A percentile compares a stretch with the other conserved stretches of the same genome.
These are phyloP conservation scores for Penicillium fuscoglaucum DNA, from an alignment of 2,329 filamentous ascomycete species.

Conservation along the genomic window DNA sequence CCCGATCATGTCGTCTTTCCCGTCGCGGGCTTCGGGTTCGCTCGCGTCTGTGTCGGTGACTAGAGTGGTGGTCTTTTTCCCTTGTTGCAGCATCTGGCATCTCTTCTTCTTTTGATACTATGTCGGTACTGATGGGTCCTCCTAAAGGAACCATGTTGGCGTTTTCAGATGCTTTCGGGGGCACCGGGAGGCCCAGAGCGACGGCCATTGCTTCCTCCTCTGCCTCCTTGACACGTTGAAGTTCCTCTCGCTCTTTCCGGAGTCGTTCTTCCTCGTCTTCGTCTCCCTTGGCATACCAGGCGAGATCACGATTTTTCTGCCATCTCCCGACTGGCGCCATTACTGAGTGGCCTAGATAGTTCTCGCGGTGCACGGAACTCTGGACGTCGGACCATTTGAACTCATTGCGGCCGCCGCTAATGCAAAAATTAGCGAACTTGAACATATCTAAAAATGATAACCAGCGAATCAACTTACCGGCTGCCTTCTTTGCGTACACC, in stretches of 20 bases:
- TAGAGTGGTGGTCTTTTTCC: constrained; percentile 21
- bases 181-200: constrained; percentile 76
- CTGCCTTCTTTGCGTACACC: constrained; percentile 86
- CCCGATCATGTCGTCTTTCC: constrained; percentile 33
- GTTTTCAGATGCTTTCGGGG: constrained; percentile 63
- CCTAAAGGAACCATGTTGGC: constrained; percentile 64
- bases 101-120: constrained; percentile 27
- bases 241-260: constrained; percentile 68
- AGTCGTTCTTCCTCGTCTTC: constrained; percentile 49
- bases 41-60: constrained; percentile 32
- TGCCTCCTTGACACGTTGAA: constrained; percentile 79
- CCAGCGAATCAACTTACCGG: constrained; percentile 51
- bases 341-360: constrained; percentile 83
- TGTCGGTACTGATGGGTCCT: constrained; percentile 48
- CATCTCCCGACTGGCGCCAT: constrained; percentile 91
- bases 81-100: constrained; percentile 29
- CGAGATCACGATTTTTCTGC: constrained; percentile 73
- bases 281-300: constrained; percentile 64
- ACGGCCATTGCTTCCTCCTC: constrained; percentile 88
- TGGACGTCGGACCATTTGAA: constrained; percentile 98
- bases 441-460: background rate
- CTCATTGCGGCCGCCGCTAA: constrained; percentile 78
- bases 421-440: constrained; percentile 12
- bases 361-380: constrained; percentile 82
- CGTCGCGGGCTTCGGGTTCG: constrained; percentile 37